phyloP scores from a whole-genome alignment of 2,329 filamentous ascomycete species.

The Bipolaris gigantea region DNA sequence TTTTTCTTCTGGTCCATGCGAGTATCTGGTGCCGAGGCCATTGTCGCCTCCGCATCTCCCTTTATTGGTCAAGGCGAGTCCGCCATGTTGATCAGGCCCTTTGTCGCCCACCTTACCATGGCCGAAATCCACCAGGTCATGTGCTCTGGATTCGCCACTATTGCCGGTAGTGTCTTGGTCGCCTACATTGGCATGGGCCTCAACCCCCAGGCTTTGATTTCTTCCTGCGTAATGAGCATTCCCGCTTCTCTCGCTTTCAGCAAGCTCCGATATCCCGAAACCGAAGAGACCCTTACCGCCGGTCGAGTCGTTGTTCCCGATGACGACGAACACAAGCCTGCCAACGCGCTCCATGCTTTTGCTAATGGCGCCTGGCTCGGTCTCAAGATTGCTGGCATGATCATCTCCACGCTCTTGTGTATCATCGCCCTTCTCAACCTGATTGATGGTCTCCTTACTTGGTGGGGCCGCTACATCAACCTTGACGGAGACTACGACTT shows the following conservation, averaged over 20 bases:
- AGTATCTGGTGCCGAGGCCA: slow-evolving; percentile 89
- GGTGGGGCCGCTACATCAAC: slow-evolving; percentile 81
- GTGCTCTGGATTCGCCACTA: slow-evolving; percentile 90
- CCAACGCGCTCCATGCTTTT: slow-evolving; percentile 82
- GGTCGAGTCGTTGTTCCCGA: slow-evolving; percentile 80
- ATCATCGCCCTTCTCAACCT: slow-evolving; percentile 78
- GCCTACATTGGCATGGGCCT: slow-evolving; percentile 84
- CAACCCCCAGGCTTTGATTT: slow-evolving; percentile 82
- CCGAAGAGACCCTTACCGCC: slow-evolving; percentile 80
- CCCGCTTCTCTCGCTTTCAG: slow-evolving; percentile 86
- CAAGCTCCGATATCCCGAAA: slow-evolving; percentile 87
- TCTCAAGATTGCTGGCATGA: slow-evolving; percentile 84
- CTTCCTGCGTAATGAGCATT: slow-evolving; percentile 94
- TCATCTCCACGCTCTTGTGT: slow-evolving; percentile 75
- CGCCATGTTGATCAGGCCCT: slow-evolving; percentile 87
- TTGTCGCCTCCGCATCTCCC: slow-evolving; percentile 87
- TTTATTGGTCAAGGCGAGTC: slow-evolving; percentile 96
- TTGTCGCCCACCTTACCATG: slow-evolving; percentile 80
- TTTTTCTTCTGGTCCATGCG: slow-evolving; percentile 91
- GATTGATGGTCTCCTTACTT: slow-evolving; percentile 74
- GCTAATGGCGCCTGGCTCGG: slow-evolving; percentile 83
- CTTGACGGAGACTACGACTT: slow-evolving; percentile 68
- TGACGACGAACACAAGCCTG: slow-evolving; percentile 72
- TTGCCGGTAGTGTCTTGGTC: slow-evolving; percentile 83
- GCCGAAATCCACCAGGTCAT: slow-evolving; percentile 92